A percentile compares a stretch with the other conserved stretches of the same genome.
Evolutionary conservation across 179 eudicot genomes (phyloP).

Genomic region (Beta macrorhiza): DNA sequence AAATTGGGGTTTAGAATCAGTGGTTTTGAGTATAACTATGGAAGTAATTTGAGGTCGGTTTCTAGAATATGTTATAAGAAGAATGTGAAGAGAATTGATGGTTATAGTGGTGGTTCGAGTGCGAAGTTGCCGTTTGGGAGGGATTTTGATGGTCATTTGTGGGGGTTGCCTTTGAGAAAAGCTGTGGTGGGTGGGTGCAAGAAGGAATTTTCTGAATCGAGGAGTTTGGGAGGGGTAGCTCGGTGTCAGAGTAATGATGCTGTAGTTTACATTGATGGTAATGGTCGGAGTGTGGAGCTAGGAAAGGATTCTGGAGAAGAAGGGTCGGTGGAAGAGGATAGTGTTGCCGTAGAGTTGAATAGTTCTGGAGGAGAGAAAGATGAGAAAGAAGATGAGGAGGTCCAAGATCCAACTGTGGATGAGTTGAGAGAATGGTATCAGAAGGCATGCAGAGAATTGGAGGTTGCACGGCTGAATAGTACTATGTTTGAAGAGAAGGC

Average conservation of each 20-base stretch:
- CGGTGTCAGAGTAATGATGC: slow-evolving; percentile 77
- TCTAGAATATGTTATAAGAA: slow-evolving; percentile 34
- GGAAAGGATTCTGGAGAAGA: slow-evolving; percentile 42
- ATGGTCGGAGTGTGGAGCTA: slow-evolving; percentile 44
- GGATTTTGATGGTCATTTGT: slow-evolving; percentile 28
- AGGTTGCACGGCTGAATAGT: slow-evolving; percentile 71
- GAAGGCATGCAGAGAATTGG: slow-evolving; percentile 75
- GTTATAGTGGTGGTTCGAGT: slow-evolving; percentile 24
- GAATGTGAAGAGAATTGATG: slow-evolving; percentile 39
- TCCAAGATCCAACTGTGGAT: slow-evolving; percentile 45
- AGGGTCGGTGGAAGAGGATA: slow-evolving; percentile 28
- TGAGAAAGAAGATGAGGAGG: slow-evolving; percentile 43
- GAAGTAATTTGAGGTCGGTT: slow-evolving; percentile 31
- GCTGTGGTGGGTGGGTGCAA: slow-evolving; percentile 24
- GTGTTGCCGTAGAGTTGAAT: slow-evolving; percentile 32
- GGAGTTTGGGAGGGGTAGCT: slow-evolving; percentile 31
- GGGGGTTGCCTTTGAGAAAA: slow-evolving; percentile 28
- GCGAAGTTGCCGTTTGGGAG: slow-evolving; percentile 28
- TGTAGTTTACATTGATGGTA: slow-evolving; percentile 55
- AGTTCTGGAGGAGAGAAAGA: slow-evolving; percentile 39
- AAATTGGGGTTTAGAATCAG: slow-evolving; percentile 33
- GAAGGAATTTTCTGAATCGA: slow-evolving; percentile 17
- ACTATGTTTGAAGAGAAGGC: slow-evolving; percentile 88
- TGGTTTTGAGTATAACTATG: slow-evolving; percentile 34
- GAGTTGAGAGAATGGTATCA: slow-evolving; percentile 59